These are phyloP conservation scores for Zygosaccharomyces lentus DNA, from an alignment of 805 yeast species.

Conservation along the genomic window DNA sequence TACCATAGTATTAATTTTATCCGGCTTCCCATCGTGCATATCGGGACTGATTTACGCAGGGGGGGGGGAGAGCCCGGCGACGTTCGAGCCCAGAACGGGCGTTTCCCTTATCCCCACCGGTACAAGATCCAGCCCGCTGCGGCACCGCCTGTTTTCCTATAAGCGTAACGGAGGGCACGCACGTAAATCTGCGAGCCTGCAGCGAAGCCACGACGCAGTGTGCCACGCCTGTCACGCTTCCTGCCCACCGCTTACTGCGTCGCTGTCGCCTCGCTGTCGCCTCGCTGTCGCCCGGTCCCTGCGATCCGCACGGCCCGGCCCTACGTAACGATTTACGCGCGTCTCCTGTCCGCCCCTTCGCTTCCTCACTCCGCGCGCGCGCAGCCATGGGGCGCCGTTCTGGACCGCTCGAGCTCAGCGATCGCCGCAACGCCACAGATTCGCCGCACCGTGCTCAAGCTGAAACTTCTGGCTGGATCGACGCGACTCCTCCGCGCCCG, in stretches of 20 bases:
- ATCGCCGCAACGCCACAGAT: slow-evolving; percentile 5
- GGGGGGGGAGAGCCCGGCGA: not conserved
- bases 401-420: not conserved
- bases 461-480: slow-evolving; percentile 7
- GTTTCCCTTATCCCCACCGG: not conserved
- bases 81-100: not conserved
- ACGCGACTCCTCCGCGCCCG: slow-evolving; percentile 4
- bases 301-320: not conserved
- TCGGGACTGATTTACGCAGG: not conserved
- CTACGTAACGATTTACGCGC: not conserved
- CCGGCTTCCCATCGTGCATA: not conserved
- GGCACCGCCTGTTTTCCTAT: too few relatives aligned
- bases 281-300: too few relatives aligned
- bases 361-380: not conserved
- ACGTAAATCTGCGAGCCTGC: too few relatives aligned
- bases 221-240: too few relatives aligned
- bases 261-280: too few relatives aligned
- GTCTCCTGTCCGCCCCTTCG: not conserved
- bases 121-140: not conserved
- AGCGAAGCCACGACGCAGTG: too few relatives aligned
- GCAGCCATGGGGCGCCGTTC: not conserved
- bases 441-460: slow-evolving; percentile 4
- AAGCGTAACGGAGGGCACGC: too few relatives aligned
- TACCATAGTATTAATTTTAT: slow-evolving; percentile 1
- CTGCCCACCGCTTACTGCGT: too few relatives aligned